Evolutionary conservation across 257 asterid species (phyloP).

Genomic region (Striga asiatica): DNA sequence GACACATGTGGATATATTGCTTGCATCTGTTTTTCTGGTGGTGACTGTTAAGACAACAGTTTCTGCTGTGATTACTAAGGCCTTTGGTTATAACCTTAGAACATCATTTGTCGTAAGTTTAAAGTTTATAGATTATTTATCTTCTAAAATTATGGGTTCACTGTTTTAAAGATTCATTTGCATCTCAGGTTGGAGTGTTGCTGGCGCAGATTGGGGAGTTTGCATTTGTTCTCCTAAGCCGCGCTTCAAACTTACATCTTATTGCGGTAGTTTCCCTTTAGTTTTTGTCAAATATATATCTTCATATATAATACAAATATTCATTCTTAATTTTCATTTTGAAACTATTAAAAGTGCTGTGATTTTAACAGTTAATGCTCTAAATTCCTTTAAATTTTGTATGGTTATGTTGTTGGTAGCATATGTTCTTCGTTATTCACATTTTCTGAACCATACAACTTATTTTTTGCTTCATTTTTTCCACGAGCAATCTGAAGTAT

Average conservation of each 20-base stretch:
- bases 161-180: background rate
- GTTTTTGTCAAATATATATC: background rate
- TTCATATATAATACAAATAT: background rate
- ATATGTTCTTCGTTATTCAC: no score
- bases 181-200: slow-evolving; percentile 65
- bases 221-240: slow-evolving; percentile 89
- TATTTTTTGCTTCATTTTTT: no score
- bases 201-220: slow-evolving; percentile 97
- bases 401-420: no score
- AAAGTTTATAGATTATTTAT: background rate
- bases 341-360: no score
- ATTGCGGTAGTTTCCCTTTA: slow-evolving; percentile 49
- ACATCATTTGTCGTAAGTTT: slow-evolving; percentile 66
- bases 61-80: slow-evolving; percentile 52
- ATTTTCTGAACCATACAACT: no score
- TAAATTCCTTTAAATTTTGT: no score
- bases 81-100: slow-evolving; percentile 66
- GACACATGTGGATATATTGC: slow-evolving; percentile 92
- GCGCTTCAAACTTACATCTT: slow-evolving; percentile 79
- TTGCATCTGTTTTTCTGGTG: slow-evolving; percentile 84
- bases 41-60: slow-evolving; percentile 76
- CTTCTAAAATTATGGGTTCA: background rate
- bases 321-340: no score
- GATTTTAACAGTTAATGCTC: background rate
- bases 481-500: background rate